Conservation (phyloP, 208 protist genomes). For the Crithidia sp. region DNA sequence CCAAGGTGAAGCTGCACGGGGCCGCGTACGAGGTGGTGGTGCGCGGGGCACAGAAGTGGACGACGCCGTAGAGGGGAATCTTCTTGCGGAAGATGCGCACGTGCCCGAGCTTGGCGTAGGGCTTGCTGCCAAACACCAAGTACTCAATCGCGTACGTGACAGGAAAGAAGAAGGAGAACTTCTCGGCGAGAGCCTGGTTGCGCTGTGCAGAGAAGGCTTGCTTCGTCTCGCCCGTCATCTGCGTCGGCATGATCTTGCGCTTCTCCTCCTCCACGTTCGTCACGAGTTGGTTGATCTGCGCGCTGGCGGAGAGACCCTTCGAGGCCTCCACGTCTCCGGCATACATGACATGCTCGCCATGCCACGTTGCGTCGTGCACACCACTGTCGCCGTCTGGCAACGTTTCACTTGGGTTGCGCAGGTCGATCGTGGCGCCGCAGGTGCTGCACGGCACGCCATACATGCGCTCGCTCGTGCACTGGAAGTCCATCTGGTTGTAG, state of each 20-base stretch:
- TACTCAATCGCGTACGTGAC: constrained; percentile 76
- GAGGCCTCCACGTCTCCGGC: constrained; percentile 68
- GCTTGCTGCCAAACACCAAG: constrained; percentile 73
- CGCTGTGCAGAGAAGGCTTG: constrained; percentile 74
- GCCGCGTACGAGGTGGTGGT: constrained; percentile 78
- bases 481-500: constrained; percentile 60
- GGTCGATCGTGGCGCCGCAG: constrained; percentile 70
- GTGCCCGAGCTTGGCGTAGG: constrained; percentile 66
- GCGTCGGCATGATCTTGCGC: constrained; percentile 55
- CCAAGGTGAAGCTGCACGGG: constrained; percentile 37
- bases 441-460: constrained; percentile 69
- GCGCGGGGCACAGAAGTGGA: constrained; percentile 67
- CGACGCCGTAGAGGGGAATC: constrained; percentile 62
- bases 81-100: constrained; percentile 80
- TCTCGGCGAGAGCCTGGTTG: constrained; percentile 59
- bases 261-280: constrained; percentile 54
- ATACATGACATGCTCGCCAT: constrained; percentile 35
- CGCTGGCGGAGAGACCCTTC: constrained; percentile 48
- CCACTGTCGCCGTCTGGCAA: constrained; percentile 51
- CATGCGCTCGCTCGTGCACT: constrained; percentile 46
- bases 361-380: constrained; percentile 15
- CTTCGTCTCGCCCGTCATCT: constrained; percentile 66
- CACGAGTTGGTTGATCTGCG: constrained; percentile 61
- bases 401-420: constrained; percentile 60
- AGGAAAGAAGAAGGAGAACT: constrained; percentile 73